A percentile compares a stretch with the other conserved stretches of the same genome.
phyloP scores from a whole-genome alignment of 2,329 filamentous ascomycete species.

The Acrocalymma vagum region DNA sequence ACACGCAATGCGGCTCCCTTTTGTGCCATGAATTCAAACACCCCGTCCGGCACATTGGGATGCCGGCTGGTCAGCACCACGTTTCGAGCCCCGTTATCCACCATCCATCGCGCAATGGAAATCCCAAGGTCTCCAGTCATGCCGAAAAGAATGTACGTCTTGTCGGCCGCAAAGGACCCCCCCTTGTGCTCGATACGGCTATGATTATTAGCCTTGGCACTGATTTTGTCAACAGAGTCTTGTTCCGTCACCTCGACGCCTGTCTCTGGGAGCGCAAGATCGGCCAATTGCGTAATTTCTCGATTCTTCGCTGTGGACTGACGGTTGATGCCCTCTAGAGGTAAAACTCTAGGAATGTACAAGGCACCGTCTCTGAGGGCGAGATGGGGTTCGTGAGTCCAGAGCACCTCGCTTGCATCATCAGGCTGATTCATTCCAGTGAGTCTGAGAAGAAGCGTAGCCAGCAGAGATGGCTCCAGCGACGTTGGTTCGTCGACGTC shows the following conservation, averaged over 20 bases:
- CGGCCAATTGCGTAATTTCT: conserved; percentile 53
- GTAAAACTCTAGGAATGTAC: conserved; percentile 10
- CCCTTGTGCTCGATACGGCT: no score
- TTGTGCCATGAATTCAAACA: no score
- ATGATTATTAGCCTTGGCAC: background rate
- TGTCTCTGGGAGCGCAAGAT: conserved; percentile 44
- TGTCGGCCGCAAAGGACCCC: conserved; percentile 7
- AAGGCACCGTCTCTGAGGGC: conserved; percentile 8
- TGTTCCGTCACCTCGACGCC: conserved; percentile 15
- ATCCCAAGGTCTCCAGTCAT: conserved; percentile 21
- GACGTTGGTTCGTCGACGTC: conserved; percentile 9
- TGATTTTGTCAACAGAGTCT: background rate
- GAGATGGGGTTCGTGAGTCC: conserved; percentile 9
- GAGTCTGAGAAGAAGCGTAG: conserved; percentile 10
- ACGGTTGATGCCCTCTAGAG: conserved; percentile 3
- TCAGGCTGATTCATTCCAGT: conserved; percentile 1
- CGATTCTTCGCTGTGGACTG: conserved; percentile 5
- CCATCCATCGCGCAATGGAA: conserved; percentile 26
- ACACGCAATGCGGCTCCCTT: conserved; percentile 11
- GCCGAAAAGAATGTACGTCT: conserved; percentile 27
- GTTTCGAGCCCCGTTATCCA: conserved; percentile 20
- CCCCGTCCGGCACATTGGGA: conserved; percentile 45
- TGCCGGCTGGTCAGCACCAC: conserved; percentile 49
- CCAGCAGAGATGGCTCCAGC: conserved; percentile 3
- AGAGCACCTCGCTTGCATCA: conserved; percentile 6